Evolutionary conservation across 148 eudicot genomes (phyloP), one percentile per base, ranked within the genome.

Genomic region (Rhododendron ferrugineum): DNA sequence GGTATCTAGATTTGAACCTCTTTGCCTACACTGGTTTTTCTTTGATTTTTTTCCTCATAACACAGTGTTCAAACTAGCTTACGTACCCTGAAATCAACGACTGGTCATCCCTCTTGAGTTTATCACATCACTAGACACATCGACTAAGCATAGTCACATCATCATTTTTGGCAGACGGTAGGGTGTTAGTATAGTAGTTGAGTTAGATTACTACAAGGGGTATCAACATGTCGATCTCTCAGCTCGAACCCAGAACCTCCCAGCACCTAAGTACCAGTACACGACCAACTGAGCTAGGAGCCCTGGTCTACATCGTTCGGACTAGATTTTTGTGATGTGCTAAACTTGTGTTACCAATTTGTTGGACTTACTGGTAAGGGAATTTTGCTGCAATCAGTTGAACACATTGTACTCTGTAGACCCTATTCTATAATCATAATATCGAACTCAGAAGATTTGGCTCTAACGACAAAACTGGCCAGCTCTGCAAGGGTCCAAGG

Each of bases 381-480:
- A 62, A 64, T 64, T n/a, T 23, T 64, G 30, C 30, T 23, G 70
- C 70, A 23, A 62, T 62, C 70, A 62, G 70, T 62, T n/a, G 4
- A 62, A n/a, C 11, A 23, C 2, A 8, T 64, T 9, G 30, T 64
- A 64, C 70, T 64, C 30, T 6, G 18, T 32, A 14, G 50, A 42
- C 70, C 70, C 23, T 75, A 75, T 37, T 37, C 13, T 15, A 79
- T 28, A 79, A 11, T 13, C 81, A 46, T 26, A 16, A 40, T 77
- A 15, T 50, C 23, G n/a, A 47, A 70, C 32, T 42, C 22, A 82
- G 56, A 87, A 82, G 86, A 90, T 89, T 90, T 88, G 86, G 84
- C 77, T 85, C 84, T 64, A 82, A 90, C 75, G 89, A 90, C 91
- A 90, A 88, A 88, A 84, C 52, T 84, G 81, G 90, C 82, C 91